These are phyloP conservation scores for Saccharomycopsis sp. DNA, from an alignment of 805 yeast genomes.

Conservation along the genomic window DNA sequence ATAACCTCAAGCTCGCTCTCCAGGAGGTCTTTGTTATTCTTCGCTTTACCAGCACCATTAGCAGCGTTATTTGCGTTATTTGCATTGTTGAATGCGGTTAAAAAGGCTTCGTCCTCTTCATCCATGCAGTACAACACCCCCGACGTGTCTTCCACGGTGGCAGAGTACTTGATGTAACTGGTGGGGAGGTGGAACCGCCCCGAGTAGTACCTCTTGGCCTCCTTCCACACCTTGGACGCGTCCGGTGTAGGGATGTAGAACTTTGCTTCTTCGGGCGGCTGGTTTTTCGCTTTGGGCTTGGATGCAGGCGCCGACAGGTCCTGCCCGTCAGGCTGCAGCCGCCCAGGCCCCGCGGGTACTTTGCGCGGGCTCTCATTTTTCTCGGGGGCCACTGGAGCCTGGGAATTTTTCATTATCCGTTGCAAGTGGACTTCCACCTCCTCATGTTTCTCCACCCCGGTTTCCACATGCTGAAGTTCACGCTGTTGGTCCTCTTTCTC, in stretches of 20 bases:
- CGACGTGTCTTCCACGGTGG: conserved; percentile 91
- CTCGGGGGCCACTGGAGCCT: no score
- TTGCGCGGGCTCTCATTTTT: no score
- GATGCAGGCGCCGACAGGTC: not conserved
- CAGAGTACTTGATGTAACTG: conserved; percentile 79
- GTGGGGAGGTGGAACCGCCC: conserved; percentile 67
- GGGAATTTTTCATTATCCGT: conserved; percentile 78
- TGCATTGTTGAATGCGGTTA: conserved; percentile 33
- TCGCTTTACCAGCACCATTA: conserved; percentile 16
- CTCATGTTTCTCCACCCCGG: conserved; percentile 97
- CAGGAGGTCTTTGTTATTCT: conserved; percentile 35
- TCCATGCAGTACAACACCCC: conserved; percentile 88
- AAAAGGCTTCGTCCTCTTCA: conserved; percentile 73
- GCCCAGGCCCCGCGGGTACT: no score
- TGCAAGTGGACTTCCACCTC: conserved; percentile 96
- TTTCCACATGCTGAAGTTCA: conserved; percentile 83
- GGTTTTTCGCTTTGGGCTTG: conserved; percentile 25
- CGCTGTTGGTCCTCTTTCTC: conserved; percentile 75
- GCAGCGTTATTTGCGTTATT: conserved; percentile 17
- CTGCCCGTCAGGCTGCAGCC: no score
- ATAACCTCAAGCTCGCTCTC: conserved; percentile 85
- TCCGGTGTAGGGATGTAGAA: conserved; percentile 93
- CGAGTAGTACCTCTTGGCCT: conserved; percentile 63
- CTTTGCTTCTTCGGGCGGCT: conserved; percentile 22
- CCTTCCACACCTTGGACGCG: conserved; percentile 79